Percentiles rank a stretch among this genome's conserved stretches.
Evolutionary conservation across 2,329 filamentous ascomycete species (phyloP).

Genomic region (Aureobasidium sp.): DNA sequence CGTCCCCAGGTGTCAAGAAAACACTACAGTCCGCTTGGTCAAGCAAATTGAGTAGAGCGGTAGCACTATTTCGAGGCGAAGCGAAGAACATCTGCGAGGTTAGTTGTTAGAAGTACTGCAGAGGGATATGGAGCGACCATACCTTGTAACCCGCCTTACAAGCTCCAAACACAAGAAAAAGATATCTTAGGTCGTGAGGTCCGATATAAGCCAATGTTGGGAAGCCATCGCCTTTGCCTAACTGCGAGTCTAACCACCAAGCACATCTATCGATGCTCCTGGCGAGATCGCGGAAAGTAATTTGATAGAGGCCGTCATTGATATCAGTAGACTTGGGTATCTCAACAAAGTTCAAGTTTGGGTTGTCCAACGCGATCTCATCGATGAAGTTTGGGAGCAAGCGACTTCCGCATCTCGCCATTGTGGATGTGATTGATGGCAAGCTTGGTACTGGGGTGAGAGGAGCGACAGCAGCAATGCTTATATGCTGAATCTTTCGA

Average conservation of each 20-base stretch:
- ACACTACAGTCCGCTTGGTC: background rate
- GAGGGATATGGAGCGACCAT: background rate
- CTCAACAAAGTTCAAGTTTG: background rate
- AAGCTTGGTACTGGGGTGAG: background rate
- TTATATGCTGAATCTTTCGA: background rate
- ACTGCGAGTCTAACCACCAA: background rate
- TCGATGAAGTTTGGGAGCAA: background rate
- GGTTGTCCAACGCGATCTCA: background rate
- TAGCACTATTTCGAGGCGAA: background rate
- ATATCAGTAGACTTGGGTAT: background rate
- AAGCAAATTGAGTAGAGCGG: background rate
- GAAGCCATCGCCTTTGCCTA: background rate
- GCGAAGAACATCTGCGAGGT: background rate
- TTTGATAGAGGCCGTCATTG: background rate
- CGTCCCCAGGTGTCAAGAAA: background rate
- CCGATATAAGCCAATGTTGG: background rate
- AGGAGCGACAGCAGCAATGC: background rate
- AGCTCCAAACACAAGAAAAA: background rate
- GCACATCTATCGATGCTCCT: slow-evolving; percentile 1
- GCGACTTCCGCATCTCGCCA: background rate
- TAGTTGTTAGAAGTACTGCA: background rate
- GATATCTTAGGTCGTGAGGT: background rate
- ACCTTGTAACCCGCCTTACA: slow-evolving; percentile 7
- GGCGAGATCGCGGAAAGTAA: background rate
- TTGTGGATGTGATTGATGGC: background rate